These are phyloP conservation scores for Colletotrichum horii DNA, from an alignment of 2,329 filamentous ascomycete species.

Conservation along the genomic window DNA sequence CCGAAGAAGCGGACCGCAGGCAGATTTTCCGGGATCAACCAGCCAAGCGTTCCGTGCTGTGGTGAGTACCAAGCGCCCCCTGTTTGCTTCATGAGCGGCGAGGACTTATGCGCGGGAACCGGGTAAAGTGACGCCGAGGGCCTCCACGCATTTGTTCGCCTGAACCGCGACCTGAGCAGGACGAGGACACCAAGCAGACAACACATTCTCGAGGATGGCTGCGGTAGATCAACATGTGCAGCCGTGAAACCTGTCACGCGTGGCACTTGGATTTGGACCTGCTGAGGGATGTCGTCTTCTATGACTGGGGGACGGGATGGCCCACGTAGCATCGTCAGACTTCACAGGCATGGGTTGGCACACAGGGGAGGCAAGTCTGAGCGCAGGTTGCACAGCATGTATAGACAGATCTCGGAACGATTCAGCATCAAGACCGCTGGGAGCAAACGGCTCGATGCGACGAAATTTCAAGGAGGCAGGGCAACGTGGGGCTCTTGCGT, in stretches of 20 bases:
- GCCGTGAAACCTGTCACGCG: background rate
- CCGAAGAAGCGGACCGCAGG: too few species aligned
- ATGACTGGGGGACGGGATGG: background rate
- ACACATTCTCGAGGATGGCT: background rate
- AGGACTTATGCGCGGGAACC: too few species aligned
- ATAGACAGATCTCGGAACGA: background rate
- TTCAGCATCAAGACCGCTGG: too few species aligned
- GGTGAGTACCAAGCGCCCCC: too few species aligned
- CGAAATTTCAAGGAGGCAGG: background rate
- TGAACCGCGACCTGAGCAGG: too few species aligned
- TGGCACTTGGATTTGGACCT: background rate
- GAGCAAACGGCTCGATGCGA: background rate
- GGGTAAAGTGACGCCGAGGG: too few species aligned
- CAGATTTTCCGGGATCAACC: too few species aligned
- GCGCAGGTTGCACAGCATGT: background rate
- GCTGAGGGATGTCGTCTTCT: background rate
- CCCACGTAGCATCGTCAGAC: background rate
- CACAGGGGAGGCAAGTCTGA: background rate
- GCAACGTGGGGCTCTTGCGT: background rate
- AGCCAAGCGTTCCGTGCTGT: too few species aligned
- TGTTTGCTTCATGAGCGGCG: too few species aligned
- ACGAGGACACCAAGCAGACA: background rate
- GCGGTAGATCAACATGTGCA: background rate
- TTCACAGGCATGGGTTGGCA: background rate
- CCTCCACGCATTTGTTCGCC: too few species aligned